phyloP scores from a whole-genome alignment of 331 rosid species.

The Phaseolus coccineus region DNA sequence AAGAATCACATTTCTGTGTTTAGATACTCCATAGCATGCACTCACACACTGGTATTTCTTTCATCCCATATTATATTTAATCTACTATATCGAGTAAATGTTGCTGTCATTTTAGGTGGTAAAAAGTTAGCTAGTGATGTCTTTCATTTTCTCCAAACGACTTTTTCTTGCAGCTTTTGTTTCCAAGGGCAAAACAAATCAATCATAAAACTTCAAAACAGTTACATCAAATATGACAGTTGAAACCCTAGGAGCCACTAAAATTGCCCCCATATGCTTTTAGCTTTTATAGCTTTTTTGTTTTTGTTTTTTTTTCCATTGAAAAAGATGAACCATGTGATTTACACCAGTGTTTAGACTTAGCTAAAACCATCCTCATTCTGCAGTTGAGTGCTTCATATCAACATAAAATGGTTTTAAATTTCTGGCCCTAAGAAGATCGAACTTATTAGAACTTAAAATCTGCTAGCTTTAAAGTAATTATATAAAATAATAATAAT shows the following conservation, averaged over 20 bases:
- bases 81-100: not conserved
- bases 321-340: not conserved
- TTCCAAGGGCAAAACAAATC: conserved; percentile 45
- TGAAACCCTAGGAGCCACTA: conserved; percentile 44
- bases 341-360: conserved; percentile 14
- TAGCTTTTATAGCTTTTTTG: conserved; percentile 5
- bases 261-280: conserved; percentile 47
- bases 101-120: conserved; percentile 48
- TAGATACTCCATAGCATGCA: not conserved
- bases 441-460: not conserved
- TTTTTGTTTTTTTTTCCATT: too few species aligned
- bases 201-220: conserved; percentile 48
- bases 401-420: not conserved
- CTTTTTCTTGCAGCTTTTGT: conserved; percentile 37
- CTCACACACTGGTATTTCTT: not conserved
- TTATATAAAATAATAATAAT: not conserved
- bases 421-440: not conserved
- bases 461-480: not conserved
- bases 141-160: conserved; percentile 40
- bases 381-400: not conserved
- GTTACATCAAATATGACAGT: conserved; percentile 45
- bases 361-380: not conserved
- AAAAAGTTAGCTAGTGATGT: conserved; percentile 42
- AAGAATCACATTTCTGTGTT: not conserved
- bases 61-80: not conserved